Evolutionary conservation across 306 rosid species (phyloP).

Genomic region (Cucumis sativus): Cucumber_9930_V3 NC_026655.2:32778501-32779000

Average conservation of each 20-base stretch:
- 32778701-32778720: constrained; percentile 45
- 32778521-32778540: constrained; percentile 33
- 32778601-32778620: constrained; percentile 64
- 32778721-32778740: constrained; percentile 66
- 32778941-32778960: neutral
- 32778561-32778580: constrained; percentile 61
- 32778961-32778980: neutral
- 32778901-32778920: neutral
- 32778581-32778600: constrained; percentile 41
- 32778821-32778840: neutral
- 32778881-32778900: neutral
- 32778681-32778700: constrained; percentile 59
- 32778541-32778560: constrained; percentile 75
- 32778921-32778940: neutral
- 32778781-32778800: constrained; percentile 12
- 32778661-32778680: constrained; percentile 87
- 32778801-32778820: neutral
- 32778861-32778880: neutral
- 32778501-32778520: neutral
- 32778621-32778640: constrained; percentile 58
- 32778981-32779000: too few relatives aligned
- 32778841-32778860: neutral
- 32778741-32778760: constrained; percentile 69
- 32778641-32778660: constrained; percentile 79
- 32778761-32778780: constrained; percentile 26